These are phyloP conservation scores for Acidomyces sp. DNA, from an alignment of 495 filamentous ascomycete species.

Conservation along the genomic window DNA sequence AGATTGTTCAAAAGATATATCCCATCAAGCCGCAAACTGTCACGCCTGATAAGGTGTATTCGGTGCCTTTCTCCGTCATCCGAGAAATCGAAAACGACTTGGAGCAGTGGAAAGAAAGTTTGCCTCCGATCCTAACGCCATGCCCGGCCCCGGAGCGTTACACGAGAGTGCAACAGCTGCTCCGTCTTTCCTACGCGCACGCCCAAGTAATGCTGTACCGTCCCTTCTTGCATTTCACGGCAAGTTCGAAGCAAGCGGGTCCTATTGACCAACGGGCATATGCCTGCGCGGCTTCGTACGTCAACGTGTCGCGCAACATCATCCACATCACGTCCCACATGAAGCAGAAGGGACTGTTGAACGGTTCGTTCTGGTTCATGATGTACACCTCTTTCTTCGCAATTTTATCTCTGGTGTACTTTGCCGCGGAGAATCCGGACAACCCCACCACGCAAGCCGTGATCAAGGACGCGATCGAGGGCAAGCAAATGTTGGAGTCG, in stretches of 20 bases:
- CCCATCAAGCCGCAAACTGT: constrained; percentile 60
- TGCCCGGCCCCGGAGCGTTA: constrained; percentile 62
- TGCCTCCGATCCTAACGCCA: constrained; percentile 62
- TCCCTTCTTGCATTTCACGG: constrained; percentile 90
- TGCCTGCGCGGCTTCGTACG: constrained; percentile 81
- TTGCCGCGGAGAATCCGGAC: constrained; percentile 77
- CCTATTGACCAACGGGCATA: constrained; percentile 76
- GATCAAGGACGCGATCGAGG: constrained; percentile 68
- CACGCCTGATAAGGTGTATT: constrained; percentile 47
- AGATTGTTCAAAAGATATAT: constrained; percentile 82
- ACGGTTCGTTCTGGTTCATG: constrained; percentile 91
- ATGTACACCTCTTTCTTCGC: constrained; percentile 95
- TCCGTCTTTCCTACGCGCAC: constrained; percentile 58
- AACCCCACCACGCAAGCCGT: constrained; percentile 63
- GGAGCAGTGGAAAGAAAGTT: constrained; percentile 65
- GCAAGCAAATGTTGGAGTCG: constrained; percentile 63
- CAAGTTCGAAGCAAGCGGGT: constrained; percentile 50
- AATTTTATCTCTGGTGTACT: constrained; percentile 80
- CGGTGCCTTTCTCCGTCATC: constrained; percentile 78
- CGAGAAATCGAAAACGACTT: constrained; percentile 83
- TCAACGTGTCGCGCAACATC: constrained; percentile 85
- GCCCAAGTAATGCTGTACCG: constrained; percentile 66
- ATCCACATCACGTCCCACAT: constrained; percentile 85
- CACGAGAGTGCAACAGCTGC: constrained; percentile 70
- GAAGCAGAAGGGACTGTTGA: constrained; percentile 66